These are phyloP conservation scores for Immersiporthe knoxdaviesiana DNA, from an alignment of 2,329 filamentous ascomycete species.

Conservation along the genomic window DNA sequence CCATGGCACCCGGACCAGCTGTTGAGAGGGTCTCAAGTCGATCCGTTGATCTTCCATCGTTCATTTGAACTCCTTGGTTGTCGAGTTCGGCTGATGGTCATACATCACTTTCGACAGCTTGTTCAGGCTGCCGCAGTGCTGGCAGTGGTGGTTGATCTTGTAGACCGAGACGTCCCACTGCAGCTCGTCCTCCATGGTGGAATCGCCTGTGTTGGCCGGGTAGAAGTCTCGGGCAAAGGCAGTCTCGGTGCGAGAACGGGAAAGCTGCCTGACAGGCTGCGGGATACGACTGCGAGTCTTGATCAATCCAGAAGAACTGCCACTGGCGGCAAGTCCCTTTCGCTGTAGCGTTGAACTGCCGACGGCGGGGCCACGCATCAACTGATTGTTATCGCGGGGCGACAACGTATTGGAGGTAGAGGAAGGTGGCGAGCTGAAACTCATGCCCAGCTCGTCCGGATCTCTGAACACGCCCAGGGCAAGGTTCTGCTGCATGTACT, in stretches of 20 bases:
- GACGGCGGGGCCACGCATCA: slow-evolving; percentile 27
- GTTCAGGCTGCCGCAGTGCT: slow-evolving; percentile 21
- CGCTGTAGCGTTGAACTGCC: slow-evolving; percentile 13
- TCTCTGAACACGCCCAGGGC: slow-evolving; percentile 20
- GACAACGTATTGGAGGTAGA: slow-evolving; percentile 25
- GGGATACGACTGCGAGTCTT: slow-evolving; percentile 32
- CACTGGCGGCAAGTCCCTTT: slow-evolving; percentile 14
- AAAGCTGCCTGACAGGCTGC: slow-evolving; percentile 30
- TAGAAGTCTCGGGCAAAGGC: slow-evolving; percentile 24
- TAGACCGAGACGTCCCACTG: slow-evolving; percentile 34
- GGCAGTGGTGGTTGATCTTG: slow-evolving; percentile 17
- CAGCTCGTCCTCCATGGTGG: slow-evolving; percentile 38
- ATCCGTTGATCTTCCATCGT: not conserved
- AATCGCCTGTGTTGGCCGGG: slow-evolving; percentile 22
- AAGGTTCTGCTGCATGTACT: slow-evolving; percentile 27
- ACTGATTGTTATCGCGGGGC: slow-evolving; percentile 38
- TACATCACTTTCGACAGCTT: not conserved
- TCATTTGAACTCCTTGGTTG: not conserved
- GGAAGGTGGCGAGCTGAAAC: slow-evolving; percentile 18
- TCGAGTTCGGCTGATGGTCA: not conserved
- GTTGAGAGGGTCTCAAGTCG: not conserved
- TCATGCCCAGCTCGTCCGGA: slow-evolving; percentile 39
- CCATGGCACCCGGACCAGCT: not conserved
- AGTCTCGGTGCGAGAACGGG: slow-evolving; percentile 23
- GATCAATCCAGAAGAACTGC: slow-evolving; percentile 8